Percentiles rank a stretch among this genome's conserved stretches.
Conservation (phyloP, 179 eudicot genomes). For the Silene vulgaris region DNA sequence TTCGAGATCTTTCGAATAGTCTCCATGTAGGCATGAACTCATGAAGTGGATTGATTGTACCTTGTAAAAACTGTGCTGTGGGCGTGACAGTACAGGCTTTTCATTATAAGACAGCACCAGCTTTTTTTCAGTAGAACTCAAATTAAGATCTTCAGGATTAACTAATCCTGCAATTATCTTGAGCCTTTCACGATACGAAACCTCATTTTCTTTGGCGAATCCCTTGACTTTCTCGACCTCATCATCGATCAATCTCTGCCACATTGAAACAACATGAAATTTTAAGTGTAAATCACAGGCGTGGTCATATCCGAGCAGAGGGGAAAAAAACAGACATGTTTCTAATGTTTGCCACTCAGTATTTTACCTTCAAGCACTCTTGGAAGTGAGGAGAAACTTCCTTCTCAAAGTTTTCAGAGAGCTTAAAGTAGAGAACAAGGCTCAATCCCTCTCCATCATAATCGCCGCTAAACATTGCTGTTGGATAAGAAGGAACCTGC, state of each 20-base stretch:
- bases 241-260: conserved; percentile 68
- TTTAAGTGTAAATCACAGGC: no score
- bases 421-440: conserved; percentile 76
- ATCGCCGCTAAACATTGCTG: conserved; percentile 71
- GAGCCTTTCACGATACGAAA: conserved; percentile 71
- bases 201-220: conserved; percentile 50
- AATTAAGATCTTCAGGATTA: conserved; percentile 74
- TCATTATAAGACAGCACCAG: conserved; percentile 71
- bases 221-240: conserved; percentile 75
- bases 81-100: conserved; percentile 87
- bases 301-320: no score
- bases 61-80: conserved; percentile 74
- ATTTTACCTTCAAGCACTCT: conserved; percentile 60
- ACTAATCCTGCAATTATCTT: conserved; percentile 81
- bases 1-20: neutral
- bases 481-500: conserved; percentile 77
- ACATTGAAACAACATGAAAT: neutral
- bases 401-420: conserved; percentile 57
- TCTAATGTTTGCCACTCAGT: neutral
- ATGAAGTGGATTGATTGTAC: conserved; percentile 23
- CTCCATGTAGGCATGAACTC: neutral
- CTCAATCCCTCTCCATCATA: conserved; percentile 80
- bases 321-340: neutral
- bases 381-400: conserved; percentile 63
- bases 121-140: conserved; percentile 60